A percentile compares a stretch with the other conserved stretches of the same genome.
Evolutionary conservation across 192 early-diverging fungal genomes (phyloP).

Genomic region (Neocallimastix lanati): DNA sequence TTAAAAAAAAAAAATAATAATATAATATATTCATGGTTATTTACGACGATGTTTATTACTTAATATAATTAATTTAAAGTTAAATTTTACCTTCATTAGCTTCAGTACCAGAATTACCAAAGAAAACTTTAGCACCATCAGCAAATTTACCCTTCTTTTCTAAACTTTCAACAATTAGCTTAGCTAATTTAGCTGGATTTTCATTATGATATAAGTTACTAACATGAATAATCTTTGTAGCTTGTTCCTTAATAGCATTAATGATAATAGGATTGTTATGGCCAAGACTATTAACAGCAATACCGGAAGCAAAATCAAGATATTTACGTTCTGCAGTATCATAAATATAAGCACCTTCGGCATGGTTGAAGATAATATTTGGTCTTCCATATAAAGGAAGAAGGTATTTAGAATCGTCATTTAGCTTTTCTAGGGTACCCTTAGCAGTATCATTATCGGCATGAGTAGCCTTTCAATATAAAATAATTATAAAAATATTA

Average conservation of each 20-base stretch:
- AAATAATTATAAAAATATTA: too few species aligned
- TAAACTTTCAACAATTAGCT: constrained; percentile 47
- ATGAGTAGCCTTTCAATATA: not conserved
- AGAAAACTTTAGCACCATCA: constrained; percentile 59
- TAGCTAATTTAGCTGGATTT: constrained; percentile 62
- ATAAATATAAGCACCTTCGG: constrained; percentile 62
- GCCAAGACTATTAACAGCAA: constrained; percentile 84
- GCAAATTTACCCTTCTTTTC: constrained; percentile 17
- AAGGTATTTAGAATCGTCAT: not conserved
- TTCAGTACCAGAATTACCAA: constrained; percentile 92
- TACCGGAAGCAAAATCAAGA: constrained; percentile 86
- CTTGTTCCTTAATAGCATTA: constrained; percentile 59
- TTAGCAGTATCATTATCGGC: not conserved
- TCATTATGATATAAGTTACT: constrained; percentile 87
- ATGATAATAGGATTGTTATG: constrained; percentile 65
- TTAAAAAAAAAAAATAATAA: too few species aligned
- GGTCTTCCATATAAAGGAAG: constrained; percentile 24
- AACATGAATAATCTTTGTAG: constrained; percentile 62
- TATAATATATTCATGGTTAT: too few species aligned
- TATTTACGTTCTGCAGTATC: constrained; percentile 57
- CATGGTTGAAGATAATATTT: constrained; percentile 42
- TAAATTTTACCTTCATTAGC: constrained; percentile 68
- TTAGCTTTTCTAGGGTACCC: not conserved
- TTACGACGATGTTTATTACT: too few species aligned
- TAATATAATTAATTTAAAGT: too few species aligned